A percentile compares a stretch with the other conserved stretches of the same genome.
These are phyloP conservation scores for Raphidocelis subcapitata DNA, from an alignment of 139 green algal genomes.

Conservation along the genomic window DNA sequence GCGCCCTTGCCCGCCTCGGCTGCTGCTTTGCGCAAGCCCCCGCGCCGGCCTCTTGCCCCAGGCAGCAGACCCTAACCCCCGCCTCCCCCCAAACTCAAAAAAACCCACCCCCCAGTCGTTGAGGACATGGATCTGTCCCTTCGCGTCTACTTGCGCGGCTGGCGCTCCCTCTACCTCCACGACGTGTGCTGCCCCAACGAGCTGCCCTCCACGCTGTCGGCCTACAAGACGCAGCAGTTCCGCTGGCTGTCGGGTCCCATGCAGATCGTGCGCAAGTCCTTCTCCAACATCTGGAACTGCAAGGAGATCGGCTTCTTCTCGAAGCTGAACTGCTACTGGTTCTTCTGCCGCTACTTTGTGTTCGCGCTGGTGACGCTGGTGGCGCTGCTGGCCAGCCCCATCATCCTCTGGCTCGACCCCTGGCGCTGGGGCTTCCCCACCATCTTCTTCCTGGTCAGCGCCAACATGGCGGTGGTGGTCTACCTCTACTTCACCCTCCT, in stretches of 20 bases:
- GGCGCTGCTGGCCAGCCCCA: constrained; percentile 24
- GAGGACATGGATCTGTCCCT: constrained; percentile 62
- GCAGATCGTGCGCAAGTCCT: constrained; percentile 65
- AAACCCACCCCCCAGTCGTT: constrained; percentile 10
- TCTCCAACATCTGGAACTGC: constrained; percentile 39
- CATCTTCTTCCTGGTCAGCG: constrained; percentile 36
- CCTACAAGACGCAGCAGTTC: constrained; percentile 98
- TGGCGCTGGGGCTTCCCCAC: constrained; percentile 34
- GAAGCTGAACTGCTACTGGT: constrained; percentile 63
- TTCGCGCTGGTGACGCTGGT: constrained; percentile 35
- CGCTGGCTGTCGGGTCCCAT: constrained; percentile 71
- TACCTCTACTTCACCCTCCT: constrained; percentile 62
- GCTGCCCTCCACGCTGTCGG: constrained; percentile 88
- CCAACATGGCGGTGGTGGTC: constrained; percentile 35
- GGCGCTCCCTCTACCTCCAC: constrained; percentile 49
- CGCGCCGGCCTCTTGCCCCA: too few relatives aligned
- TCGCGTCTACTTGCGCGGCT: constrained; percentile 47
- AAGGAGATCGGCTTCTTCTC: constrained; percentile 40
- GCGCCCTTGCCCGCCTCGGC: neutral
- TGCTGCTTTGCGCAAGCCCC: neutral
- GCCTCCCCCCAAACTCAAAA: too few relatives aligned
- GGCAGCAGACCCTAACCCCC: too few relatives aligned
- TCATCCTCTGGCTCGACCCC: constrained; percentile 33
- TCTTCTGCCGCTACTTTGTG: constrained; percentile 50
- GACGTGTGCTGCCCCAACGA: constrained; percentile 66